Percentiles rank a stretch among this genome's conserved stretches.
phyloP scores from a whole-genome alignment of 306 rosid genomes.

The Benincasa hispida region DNA sequence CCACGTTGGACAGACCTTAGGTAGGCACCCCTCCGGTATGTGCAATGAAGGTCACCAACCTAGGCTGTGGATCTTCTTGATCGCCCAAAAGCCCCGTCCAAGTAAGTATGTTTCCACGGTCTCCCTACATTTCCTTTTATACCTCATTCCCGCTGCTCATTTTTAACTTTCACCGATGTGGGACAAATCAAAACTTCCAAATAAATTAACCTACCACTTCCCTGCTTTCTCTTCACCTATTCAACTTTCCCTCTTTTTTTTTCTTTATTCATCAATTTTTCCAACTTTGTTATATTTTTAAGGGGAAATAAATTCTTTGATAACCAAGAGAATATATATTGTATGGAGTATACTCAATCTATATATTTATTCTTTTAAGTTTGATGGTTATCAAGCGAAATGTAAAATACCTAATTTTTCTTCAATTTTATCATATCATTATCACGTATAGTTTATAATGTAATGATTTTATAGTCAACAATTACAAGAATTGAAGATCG shows the following conservation, averaged over 20 bases:
- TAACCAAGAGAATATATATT: too few relatives aligned
- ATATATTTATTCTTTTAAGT: too few relatives aligned
- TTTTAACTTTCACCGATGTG: background rate
- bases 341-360: too few relatives aligned
- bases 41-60: background rate
- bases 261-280: too few relatives aligned
- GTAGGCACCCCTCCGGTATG: background rate
- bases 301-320: too few relatives aligned
- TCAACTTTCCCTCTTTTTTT: background rate
- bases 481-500: too few relatives aligned
- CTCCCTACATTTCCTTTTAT: background rate
- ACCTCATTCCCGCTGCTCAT: background rate
- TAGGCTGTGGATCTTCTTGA: background rate
- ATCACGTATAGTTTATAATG: background rate
- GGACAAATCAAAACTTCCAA: background rate
- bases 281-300: too few relatives aligned
- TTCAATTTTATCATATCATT: background rate
- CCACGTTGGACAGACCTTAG: constrained; percentile 8
- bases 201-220: too few relatives aligned
- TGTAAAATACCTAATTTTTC: background rate
- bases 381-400: too few relatives aligned
- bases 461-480: too few relatives aligned
- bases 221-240: too few relatives aligned
- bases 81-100: background rate
- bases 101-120: background rate